Conservation (phyloP, 2,329 filamentous ascomycete genomes). For the Fusarium nurragi region DNA sequence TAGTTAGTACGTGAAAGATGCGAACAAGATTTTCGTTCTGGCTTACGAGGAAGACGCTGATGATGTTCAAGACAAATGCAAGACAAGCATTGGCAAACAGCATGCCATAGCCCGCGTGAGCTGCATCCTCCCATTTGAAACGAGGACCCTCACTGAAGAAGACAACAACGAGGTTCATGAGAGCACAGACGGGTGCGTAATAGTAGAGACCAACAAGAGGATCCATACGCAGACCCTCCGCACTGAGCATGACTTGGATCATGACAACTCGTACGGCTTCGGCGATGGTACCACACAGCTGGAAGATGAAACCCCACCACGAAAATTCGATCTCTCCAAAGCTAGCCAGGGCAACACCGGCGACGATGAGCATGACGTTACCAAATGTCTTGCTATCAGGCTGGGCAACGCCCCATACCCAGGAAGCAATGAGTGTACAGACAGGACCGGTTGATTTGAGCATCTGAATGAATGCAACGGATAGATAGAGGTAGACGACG, state of each 20-base stretch:
- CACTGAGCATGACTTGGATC: constrained; percentile 83
- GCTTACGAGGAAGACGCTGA: constrained; percentile 85
- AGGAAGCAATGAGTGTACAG: constrained; percentile 72
- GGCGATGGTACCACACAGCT: constrained; percentile 79
- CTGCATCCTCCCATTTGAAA: constrained; percentile 73
- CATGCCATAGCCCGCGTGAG: constrained; percentile 70
- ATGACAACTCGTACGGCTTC: constrained; percentile 85
- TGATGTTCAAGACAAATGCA: constrained; percentile 83
- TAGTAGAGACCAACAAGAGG: constrained; percentile 90
- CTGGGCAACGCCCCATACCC: constrained; percentile 63
- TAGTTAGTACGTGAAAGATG: neutral
- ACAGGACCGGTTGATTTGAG: constrained; percentile 75
- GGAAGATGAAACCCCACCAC: constrained; percentile 71
- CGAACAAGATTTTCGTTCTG: neutral
- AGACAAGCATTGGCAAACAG: constrained; percentile 79
- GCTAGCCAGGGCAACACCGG: constrained; percentile 62
- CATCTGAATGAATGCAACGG: constrained; percentile 76
- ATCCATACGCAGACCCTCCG: constrained; percentile 84
- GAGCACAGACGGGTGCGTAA: constrained; percentile 84
- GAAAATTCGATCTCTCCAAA: constrained; percentile 75
- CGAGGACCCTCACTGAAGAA: constrained; percentile 73
- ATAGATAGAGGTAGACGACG: constrained; percentile 73
- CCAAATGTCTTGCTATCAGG: constrained; percentile 56
- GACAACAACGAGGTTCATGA: constrained; percentile 80
- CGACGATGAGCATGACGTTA: constrained; percentile 63